Percentiles rank a stretch among this genome's conserved stretches.
phyloP scores from a whole-genome alignment of 129 eudicot genomes.

The Ambrosia trifida region DNA sequence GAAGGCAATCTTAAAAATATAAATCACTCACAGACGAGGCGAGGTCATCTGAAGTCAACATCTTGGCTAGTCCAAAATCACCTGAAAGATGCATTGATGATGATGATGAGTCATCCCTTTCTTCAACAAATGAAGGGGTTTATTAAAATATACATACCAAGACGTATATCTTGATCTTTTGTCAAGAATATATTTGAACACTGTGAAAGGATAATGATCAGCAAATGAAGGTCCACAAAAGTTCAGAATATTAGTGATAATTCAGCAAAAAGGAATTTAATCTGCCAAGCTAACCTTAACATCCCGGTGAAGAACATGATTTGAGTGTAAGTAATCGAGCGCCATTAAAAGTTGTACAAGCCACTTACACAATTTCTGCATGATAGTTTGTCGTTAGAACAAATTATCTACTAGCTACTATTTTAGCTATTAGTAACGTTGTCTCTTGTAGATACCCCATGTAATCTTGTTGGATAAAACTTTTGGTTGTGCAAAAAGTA shows the following conservation, averaged over 20 bases:
- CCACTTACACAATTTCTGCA: slow-evolving; percentile 93
- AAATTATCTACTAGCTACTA: not conserved
- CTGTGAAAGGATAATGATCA: slow-evolving; percentile 49
- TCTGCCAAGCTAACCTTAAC: slow-evolving; percentile 66
- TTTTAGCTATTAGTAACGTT: not conserved
- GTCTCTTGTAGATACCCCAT: not conserved
- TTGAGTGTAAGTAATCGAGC: slow-evolving; percentile 81
- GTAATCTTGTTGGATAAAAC: not conserved
- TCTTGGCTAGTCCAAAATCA: slow-evolving; percentile 99
- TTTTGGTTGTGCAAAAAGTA: not conserved
- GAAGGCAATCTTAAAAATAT: slow-evolving; percentile 17
- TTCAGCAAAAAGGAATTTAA: slow-evolving; percentile 16
- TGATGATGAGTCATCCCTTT: slow-evolving; percentile 19
- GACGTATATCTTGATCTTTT: slow-evolving; percentile 92
- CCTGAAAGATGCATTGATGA: slow-evolving; percentile 49
- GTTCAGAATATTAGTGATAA: slow-evolving; percentile 11
- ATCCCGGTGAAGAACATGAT: slow-evolving; percentile 98
- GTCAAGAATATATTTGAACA: slow-evolving; percentile 97
- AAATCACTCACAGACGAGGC: slow-evolving; percentile 83
- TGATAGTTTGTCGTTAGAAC: slow-evolving; percentile 21
- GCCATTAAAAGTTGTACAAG: slow-evolving; percentile 98
- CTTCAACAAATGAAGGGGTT: slow-evolving; percentile 9
- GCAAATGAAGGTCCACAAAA: slow-evolving; percentile 10
- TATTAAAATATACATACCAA: slow-evolving; percentile 53
- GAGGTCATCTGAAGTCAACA: slow-evolving; percentile 90